Conservation (phyloP, 495 filamentous ascomycete genomes). For the Platismatia glauca region DNA sequence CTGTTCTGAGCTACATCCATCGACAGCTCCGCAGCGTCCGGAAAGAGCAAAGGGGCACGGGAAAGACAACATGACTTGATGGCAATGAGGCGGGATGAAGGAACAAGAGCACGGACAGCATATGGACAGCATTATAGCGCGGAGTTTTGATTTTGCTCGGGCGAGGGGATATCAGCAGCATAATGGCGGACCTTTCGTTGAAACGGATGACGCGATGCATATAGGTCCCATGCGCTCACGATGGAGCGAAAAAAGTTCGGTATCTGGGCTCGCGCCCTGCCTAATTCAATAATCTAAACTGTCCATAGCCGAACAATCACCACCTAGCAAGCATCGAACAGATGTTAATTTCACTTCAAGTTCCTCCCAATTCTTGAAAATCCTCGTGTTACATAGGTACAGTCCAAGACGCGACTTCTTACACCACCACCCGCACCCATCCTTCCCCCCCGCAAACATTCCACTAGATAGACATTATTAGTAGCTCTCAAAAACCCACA, state of each 20-base stretch:
- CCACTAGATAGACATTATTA: too few species aligned
- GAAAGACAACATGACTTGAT: background rate
- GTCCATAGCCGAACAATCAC: background rate
- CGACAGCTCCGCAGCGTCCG: background rate
- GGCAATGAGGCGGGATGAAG: background rate
- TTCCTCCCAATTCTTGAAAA: too few species aligned
- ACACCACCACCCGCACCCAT: too few species aligned
- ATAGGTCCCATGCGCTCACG: background rate
- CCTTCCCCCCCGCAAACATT: too few species aligned
- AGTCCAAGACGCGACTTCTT: too few species aligned
- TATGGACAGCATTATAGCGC: background rate
- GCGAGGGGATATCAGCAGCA: background rate
- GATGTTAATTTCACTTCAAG: background rate
- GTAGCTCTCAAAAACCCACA: too few species aligned
- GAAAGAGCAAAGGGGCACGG: background rate
- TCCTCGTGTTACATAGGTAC: too few species aligned
- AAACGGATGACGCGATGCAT: background rate
- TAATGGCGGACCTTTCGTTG: background rate
- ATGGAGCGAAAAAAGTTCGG: background rate
- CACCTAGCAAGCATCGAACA: background rate
- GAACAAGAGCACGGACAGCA: background rate
- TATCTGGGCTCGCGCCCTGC: background rate
- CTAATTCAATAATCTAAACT: background rate
- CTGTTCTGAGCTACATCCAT: background rate
- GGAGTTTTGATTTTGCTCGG: background rate